Percentiles rank a stretch among this genome's conserved stretches.
Conservation (phyloP, 1,284 basidiomycete species). For the Amylostereum areolatum region DNA sequence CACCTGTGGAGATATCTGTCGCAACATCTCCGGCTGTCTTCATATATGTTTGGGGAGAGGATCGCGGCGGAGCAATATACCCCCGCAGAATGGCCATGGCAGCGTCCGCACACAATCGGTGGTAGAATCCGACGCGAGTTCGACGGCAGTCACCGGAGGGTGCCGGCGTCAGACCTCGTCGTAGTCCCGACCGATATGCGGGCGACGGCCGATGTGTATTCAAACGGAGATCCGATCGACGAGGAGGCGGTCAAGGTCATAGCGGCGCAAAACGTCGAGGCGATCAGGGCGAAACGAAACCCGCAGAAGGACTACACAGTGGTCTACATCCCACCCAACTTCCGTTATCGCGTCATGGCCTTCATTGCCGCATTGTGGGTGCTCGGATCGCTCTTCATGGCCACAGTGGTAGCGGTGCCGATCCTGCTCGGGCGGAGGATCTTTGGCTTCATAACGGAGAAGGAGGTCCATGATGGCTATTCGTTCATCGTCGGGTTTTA, state of each 20-base stretch:
- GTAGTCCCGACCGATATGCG: conserved; percentile 69
- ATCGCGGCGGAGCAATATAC: conserved; percentile 56
- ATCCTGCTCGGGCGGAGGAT: conserved; percentile 68
- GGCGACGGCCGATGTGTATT: conserved; percentile 65
- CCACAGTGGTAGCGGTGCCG: conserved; percentile 55
- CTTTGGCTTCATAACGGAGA: conserved; percentile 49
- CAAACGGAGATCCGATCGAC: conserved; percentile 57
- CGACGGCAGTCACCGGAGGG: conserved; percentile 70
- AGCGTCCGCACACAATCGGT: conserved; percentile 28
- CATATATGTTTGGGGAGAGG: conserved; percentile 79
- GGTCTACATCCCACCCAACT: conserved; percentile 79
- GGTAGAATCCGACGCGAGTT: conserved; percentile 26
- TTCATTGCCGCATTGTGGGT: conserved; percentile 72
- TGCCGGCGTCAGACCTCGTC: conserved; percentile 79
- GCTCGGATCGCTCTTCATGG: conserved; percentile 56
- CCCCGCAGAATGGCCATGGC: conserved; percentile 34
- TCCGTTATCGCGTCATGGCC: conserved; percentile 64
- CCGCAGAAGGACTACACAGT: conserved; percentile 72
- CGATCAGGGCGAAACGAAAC: conserved; percentile 57
- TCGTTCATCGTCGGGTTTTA: conserved; percentile 78
- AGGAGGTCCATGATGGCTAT: conserved; percentile 83
- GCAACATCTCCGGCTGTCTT: conserved; percentile 63
- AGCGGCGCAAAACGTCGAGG: conserved; percentile 60
- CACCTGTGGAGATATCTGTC: conserved; percentile 65
- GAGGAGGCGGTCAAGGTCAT: conserved; percentile 55